These are phyloP conservation scores for Dryas integrifolia DNA, from an alignment of 331 rosid genomes.

Conservation along the genomic window DNA sequence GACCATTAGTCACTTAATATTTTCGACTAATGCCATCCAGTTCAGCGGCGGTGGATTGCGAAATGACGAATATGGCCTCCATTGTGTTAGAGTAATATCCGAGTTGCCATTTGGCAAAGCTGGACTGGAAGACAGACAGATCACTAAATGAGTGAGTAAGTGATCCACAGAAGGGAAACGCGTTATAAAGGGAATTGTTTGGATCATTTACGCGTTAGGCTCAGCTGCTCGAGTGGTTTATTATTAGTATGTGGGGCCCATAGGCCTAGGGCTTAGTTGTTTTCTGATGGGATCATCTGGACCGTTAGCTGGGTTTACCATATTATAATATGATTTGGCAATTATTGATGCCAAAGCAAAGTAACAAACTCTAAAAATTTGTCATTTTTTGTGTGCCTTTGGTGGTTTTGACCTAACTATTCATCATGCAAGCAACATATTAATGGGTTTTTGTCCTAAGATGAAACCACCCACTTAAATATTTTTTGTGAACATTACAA, in stretches of 20 bases:
- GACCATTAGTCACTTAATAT: neutral
- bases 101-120: neutral
- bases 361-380: too few species aligned
- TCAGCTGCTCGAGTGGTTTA: neutral
- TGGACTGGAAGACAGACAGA: slow-evolving; percentile 10
- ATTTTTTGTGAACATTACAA: too few species aligned
- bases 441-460: too few species aligned
- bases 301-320: neutral
- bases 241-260: too few species aligned
- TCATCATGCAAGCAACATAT: too few species aligned
- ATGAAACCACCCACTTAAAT: too few species aligned
- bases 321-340: neutral
- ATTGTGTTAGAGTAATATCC: neutral
- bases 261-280: neutral
- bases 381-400: too few species aligned
- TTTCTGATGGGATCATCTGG: neutral
- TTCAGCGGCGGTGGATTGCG: neutral
- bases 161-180: slow-evolving; percentile 19
- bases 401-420: too few species aligned
- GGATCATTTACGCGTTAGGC: neutral
- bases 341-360: too few species aligned
- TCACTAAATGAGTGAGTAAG: neutral
- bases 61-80: slow-evolving; percentile 18
- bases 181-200: neutral
- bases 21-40: neutral